Evolutionary conservation across 495 filamentous ascomycete genomes (phyloP), one percentile per base, ranked within the genome.

Genomic region (Stereocaulon alpinum): DNA sequence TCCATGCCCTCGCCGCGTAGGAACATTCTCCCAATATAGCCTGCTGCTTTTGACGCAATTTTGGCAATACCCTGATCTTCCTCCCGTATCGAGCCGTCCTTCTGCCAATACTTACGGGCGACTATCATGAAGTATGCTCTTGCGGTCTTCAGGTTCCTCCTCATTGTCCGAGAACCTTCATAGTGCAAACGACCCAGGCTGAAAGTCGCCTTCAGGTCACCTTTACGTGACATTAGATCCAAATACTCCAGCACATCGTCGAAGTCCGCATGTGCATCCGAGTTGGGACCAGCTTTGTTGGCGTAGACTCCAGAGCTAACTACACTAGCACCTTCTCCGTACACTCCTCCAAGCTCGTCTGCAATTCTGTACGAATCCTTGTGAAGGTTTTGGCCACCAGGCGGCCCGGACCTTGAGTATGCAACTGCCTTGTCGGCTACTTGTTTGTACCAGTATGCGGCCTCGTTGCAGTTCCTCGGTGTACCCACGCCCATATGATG

Each of bases 191-290:
- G 83, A 20, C 88, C 93, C 0, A 98, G 76, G 56, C 85, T 91
- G 69, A 90, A 95, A 0, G 89, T 94, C 4, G 93, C 89, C 66
- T 90, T 93, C 61, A 94, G 80, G 64, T 97, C 90, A 6, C 91
- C 91, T 67, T 96, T 96, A 60, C 89, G 82, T 7, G 91, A 91
- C 83, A 96, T 86, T 54, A 97, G 75, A 69, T 96, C 91, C 64
- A 96, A 74, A 64, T 94, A 99, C 70, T 99, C 93, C 56, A 97
- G 79, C 18, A 97, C 83, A 71, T 97, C 92, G 59, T 96, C 93
- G 48, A 96, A 77, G 15, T 88, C 86, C 3, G 90, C 88, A 58
- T 92, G 83, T 0, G 82, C 78, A 63, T 91, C 86, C 0, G 87
- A 84, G 62, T 82, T 82, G 12, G 84, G 75, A 40, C 82, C 79